Evolutionary conservation across 305 asterid species (phyloP), one percentile per base, ranked within the genome.

Genomic region (Fraxinus floribunda): DNA sequence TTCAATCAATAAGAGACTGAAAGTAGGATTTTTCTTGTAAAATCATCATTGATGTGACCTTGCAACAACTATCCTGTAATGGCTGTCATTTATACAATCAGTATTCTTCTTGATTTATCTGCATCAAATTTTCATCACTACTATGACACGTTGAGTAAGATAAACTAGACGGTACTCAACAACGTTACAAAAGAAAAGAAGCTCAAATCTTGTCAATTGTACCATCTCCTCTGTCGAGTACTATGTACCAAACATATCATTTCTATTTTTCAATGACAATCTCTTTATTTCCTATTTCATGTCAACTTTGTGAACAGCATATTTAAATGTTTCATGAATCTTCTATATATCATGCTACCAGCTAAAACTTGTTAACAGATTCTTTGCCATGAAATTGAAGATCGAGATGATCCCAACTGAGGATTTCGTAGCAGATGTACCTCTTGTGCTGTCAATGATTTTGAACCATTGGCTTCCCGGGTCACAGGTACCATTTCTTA

Each of bases 401-500:
- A 86, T 52, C 0, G 92, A 85, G 79, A 52, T 79, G 44, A 91
- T 80, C 83, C 84, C 85, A 0, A n/a, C 75, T 68, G 80, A 55
- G 41, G 83, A 81, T 70, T 66, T 85, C 30, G 78, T 73, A 20
- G 80, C 75, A 32, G 83, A 84, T 83, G 82, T 89, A 13, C 44
- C 9, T 89, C 97, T 88, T 24, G 97, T 92, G 91, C 97, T 93
- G 79, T 94, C 88, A 11, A 92, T 88, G 7, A 97, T 87, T 78
- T 92, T 97, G 95, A 94, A 94, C 99, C 99, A 94, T 88, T 97
- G 98, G 85, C 96, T 94, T 75, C 85, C 96, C 0, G 98, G 98
- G 55, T 97, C 97, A 22, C 98, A 94, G 35, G 83, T 86, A 39
- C 78, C 91, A 77, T 86, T 89, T 73, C 75, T 90, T 7, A 90